Conservation (phyloP, 352 stramenopile genomes). For the Phytophthora sojae region DNA sequence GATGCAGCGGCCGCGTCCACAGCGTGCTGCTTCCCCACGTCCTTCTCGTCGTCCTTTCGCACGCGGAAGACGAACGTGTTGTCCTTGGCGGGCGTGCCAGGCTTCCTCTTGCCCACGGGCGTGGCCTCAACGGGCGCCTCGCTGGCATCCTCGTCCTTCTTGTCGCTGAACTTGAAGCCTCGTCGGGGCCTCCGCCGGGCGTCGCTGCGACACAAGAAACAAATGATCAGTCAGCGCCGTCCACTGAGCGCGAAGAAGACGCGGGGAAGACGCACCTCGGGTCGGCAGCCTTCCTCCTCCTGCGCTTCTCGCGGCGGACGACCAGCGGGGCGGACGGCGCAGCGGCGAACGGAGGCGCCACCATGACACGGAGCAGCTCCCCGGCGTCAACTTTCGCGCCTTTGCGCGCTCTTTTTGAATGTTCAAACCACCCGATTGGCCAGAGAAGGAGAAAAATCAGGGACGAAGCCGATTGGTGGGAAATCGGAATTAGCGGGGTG, state of each 20-base stretch:
- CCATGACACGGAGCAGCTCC: slow-evolving; percentile 24
- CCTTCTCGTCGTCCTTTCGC: slow-evolving; percentile 44
- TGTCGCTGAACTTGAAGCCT: slow-evolving; percentile 69
- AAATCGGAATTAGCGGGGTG: not conserved
- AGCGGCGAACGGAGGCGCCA: slow-evolving; percentile 40
- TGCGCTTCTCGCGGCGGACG: slow-evolving; percentile 65
- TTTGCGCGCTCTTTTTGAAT: slow-evolving; percentile 29
- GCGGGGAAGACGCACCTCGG: slow-evolving; percentile 38
- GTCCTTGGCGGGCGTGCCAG: slow-evolving; percentile 24
- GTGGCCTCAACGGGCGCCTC: slow-evolving; percentile 37
- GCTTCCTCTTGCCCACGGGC: slow-evolving; percentile 30
- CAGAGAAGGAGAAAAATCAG: slow-evolving; percentile 23
- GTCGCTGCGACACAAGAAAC: slow-evolving; percentile 26
- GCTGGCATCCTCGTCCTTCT: slow-evolving; percentile 31
- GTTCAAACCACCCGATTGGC: slow-evolving; percentile 38
- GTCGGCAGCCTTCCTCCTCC: slow-evolving; percentile 40
- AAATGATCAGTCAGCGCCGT: not conserved
- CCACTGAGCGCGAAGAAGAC: not conserved
- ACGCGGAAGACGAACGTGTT: slow-evolving; percentile 69
- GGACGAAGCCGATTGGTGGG: slow-evolving; percentile 6
- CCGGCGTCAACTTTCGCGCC: slow-evolving; percentile 26
- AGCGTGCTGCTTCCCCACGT: slow-evolving; percentile 27
- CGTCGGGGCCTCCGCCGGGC: slow-evolving; percentile 37
- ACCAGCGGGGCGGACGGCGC: slow-evolving; percentile 59
- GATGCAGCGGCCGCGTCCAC: slow-evolving; percentile 57